Conservation (phyloP, 2,329 filamentous ascomycete genomes). For the Alternaria rosae region DNA sequence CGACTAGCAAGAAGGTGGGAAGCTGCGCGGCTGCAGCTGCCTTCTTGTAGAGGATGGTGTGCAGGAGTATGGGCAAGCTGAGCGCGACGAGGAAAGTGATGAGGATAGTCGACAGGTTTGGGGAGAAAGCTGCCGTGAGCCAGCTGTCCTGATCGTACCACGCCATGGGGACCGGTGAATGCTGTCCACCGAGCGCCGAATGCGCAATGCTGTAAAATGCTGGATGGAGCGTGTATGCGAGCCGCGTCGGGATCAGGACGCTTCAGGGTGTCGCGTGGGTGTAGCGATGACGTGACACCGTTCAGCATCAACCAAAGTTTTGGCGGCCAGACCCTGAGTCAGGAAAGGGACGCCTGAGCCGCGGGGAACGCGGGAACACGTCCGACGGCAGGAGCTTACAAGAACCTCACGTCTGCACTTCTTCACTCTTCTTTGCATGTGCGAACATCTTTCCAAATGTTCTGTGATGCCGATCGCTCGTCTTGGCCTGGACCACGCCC, state of each 20-base stretch:
- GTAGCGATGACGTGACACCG: slow-evolving; percentile 33
- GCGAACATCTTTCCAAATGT: background rate
- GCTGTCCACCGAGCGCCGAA: background rate
- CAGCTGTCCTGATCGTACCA: slow-evolving; percentile 53
- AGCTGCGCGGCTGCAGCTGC: slow-evolving; percentile 68
- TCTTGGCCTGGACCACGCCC: background rate
- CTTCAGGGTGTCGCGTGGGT: slow-evolving; percentile 1
- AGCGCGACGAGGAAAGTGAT: slow-evolving; percentile 76
- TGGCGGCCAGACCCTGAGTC: slow-evolving; percentile 9
- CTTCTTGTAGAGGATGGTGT: slow-evolving; percentile 74
- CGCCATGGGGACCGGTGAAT: slow-evolving; percentile 30
- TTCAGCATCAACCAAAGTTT: slow-evolving; percentile 19
- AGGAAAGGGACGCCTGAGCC: slow-evolving; percentile 11
- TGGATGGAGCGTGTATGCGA: background rate
- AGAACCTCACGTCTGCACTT: slow-evolving; percentile 33
- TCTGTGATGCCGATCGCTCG: background rate
- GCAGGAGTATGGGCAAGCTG: slow-evolving; percentile 77
- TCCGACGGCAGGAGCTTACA: slow-evolving; percentile 35
- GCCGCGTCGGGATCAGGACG: slow-evolving; percentile 2
- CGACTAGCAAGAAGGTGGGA: slow-evolving; percentile 81
- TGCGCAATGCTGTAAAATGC: background rate
- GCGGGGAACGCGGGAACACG: slow-evolving; percentile 25
- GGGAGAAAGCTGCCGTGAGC: slow-evolving; percentile 57
- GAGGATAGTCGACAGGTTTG: slow-evolving; percentile 61
- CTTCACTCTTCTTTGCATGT: background rate